These are phyloP conservation scores for Teratosphaeria viscida DNA, from an alignment of 2,329 filamentous ascomycete genomes.

Conservation along the genomic window DNA sequence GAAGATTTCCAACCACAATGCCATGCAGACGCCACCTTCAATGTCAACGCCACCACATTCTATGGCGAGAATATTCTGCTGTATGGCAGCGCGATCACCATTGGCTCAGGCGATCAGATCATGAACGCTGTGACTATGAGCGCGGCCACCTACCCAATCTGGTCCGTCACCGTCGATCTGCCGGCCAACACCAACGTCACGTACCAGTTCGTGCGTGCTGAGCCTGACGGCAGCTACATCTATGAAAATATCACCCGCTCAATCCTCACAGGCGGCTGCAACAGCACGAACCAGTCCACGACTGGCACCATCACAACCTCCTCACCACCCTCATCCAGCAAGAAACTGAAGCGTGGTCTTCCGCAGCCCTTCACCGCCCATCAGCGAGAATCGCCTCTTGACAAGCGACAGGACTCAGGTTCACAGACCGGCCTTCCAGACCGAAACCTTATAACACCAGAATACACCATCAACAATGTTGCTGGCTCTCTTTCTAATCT, in stretches of 20 bases:
- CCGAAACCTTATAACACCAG: constrained; percentile 53
- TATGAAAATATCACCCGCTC: constrained; percentile 24
- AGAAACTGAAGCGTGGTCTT: constrained; percentile 10
- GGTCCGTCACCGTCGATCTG: constrained; percentile 23
- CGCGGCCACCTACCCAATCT: constrained; percentile 25
- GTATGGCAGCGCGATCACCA: constrained; percentile 22
- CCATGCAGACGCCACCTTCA: constrained; percentile 23
- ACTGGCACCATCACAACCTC: constrained; percentile 23
- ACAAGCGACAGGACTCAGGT: constrained; percentile 12
- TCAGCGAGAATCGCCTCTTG: neutral
- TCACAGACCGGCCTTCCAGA: constrained; percentile 45
- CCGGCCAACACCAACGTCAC: constrained; percentile 21
- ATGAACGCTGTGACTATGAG: constrained; percentile 19
- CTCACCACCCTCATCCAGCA: constrained; percentile 16
- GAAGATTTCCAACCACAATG: constrained; percentile 52
- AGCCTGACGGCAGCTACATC: constrained; percentile 23
- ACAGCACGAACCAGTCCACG: constrained; percentile 13
- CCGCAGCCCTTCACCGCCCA: neutral
- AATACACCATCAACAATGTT: constrained; percentile 56
- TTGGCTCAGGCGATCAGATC: constrained; percentile 18
- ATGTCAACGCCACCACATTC: constrained; percentile 24
- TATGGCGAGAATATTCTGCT: constrained; percentile 27
- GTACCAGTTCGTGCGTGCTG: constrained; percentile 23
- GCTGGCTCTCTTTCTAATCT: constrained; percentile 32
- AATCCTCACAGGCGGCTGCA: constrained; percentile 22